These are phyloP conservation scores for Microsporum canis DNA, from an alignment of 2,329 filamentous ascomycete genomes.

Conservation along the genomic window DNA sequence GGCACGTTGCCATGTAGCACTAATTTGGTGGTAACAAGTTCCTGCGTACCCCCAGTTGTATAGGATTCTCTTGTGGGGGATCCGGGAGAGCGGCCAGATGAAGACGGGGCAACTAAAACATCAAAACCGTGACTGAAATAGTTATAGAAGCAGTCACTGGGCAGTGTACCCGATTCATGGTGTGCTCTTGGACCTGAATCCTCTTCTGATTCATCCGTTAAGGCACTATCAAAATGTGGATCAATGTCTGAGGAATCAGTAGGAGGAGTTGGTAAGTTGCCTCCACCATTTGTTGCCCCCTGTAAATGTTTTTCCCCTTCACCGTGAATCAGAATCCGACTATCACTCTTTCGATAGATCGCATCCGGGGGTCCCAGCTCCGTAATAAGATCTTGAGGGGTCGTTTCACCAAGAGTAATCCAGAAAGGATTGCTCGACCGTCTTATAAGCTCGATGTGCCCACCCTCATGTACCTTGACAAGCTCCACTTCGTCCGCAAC, in stretches of 20 bases:
- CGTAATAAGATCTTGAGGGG: slow-evolving; percentile 78
- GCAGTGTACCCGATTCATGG: slow-evolving; percentile 45
- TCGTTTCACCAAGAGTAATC: slow-evolving; percentile 73
- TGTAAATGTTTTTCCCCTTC: slow-evolving; percentile 20
- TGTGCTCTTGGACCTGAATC: slow-evolving; percentile 46
- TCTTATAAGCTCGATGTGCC: slow-evolving; percentile 64
- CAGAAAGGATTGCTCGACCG: slow-evolving; percentile 56
- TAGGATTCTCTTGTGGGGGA: slow-evolving; percentile 21
- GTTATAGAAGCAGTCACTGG: slow-evolving; percentile 71
- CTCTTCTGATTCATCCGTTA: slow-evolving; percentile 55
- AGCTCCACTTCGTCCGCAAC: slow-evolving; percentile 83
- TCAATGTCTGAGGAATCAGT: slow-evolving; percentile 50
- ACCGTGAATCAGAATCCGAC: slow-evolving; percentile 71
- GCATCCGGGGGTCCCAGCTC: slow-evolving; percentile 89
- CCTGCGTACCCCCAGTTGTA: slow-evolving; percentile 39
- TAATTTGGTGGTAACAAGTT: slow-evolving; percentile 79
- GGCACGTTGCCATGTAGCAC: slow-evolving; percentile 90
- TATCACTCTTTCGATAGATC: slow-evolving; percentile 84
- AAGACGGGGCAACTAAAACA: slow-evolving; percentile 64
- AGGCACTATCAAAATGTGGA: slow-evolving; percentile 60
- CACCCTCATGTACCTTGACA: slow-evolving; percentile 65
- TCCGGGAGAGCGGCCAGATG: slow-evolving; percentile 52
- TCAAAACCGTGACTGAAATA: slow-evolving; percentile 96
- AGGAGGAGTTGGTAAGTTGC: slow-evolving; percentile 21
- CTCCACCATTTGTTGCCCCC: background rate